Evolutionary conservation across 192 early-diverging fungal species (phyloP).

Genomic region (Coemansia sp.): DNA sequence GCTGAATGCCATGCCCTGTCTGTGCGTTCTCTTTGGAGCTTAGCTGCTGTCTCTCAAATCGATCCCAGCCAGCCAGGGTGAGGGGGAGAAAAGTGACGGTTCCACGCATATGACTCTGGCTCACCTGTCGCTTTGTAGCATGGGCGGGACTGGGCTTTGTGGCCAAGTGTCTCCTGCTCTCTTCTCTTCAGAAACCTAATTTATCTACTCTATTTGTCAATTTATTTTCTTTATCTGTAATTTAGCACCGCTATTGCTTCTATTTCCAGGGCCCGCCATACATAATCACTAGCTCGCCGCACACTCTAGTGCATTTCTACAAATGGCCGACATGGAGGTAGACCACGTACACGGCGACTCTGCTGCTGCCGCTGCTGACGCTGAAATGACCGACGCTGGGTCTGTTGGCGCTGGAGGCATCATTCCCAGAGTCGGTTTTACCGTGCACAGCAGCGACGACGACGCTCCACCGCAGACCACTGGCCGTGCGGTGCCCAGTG

Average conservation of each 20-base stretch:
- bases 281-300: background rate
- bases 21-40: too few species aligned
- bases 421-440: constrained; percentile 75
- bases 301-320: background rate
- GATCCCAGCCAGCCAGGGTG: background rate
- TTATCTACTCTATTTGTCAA: background rate
- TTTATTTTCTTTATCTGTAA: background rate
- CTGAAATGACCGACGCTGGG: constrained; percentile 1
- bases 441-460: constrained; percentile 74
- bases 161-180: background rate
- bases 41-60: too few species aligned
- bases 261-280: background rate
- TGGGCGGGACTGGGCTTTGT: constrained; percentile 1
- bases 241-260: background rate
- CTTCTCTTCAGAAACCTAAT: background rate
- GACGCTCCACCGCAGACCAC: constrained; percentile 65
- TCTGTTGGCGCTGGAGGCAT: background rate
- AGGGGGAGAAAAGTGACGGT: background rate
- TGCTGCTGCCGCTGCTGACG: background rate
- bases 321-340: background rate
- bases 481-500: constrained; percentile 60
- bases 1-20: too few species aligned
- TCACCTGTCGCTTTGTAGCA: background rate
- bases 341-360: background rate
- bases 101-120: background rate